A percentile compares a stretch with the other conserved stretches of the same genome.
phyloP scores from a whole-genome alignment of 202 grass and related monocot genomes.

The Dendrocalamus latiflorus region DNA sequence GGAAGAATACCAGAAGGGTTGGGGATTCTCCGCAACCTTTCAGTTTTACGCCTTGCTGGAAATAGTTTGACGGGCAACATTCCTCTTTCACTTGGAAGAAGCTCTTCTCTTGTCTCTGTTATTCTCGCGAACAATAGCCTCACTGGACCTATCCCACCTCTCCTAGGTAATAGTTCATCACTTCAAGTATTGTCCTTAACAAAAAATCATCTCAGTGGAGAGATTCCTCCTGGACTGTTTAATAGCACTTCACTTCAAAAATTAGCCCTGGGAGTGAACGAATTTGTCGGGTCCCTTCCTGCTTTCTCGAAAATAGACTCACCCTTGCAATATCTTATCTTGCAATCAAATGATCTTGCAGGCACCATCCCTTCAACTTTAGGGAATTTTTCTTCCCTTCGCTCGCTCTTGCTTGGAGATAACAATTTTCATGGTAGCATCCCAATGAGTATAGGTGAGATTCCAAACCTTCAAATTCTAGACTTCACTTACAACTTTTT shows the following conservation, averaged over 20 bases:
- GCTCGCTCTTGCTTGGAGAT: background rate
- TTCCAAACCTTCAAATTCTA: conserved; percentile 14
- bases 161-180: conserved; percentile 26
- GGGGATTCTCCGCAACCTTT: conserved; percentile 18
- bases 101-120: background rate
- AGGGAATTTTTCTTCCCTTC: conserved; percentile 41
- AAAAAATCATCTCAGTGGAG: conserved; percentile 25
- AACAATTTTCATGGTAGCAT: conserved; percentile 32
- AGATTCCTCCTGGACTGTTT: conserved; percentile 23
- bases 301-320: background rate
- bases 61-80: conserved; percentile 32
- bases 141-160: conserved; percentile 20
- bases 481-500: conserved; percentile 21
- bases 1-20: conserved; percentile 32
- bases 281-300: conserved; percentile 20
- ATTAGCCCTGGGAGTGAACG: background rate
- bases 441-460: conserved; percentile 16
- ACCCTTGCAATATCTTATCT: conserved; percentile 13
- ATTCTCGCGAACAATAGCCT: conserved; percentile 31
- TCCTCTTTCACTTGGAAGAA: conserved; percentile 16
- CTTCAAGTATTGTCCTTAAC: conserved; percentile 16
- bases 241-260: conserved; percentile 23
- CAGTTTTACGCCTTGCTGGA: background rate
- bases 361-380: conserved; percentile 29
- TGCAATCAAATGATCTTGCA: conserved; percentile 20